Evolutionary conservation across 106 monocot species (phyloP).

Genomic region (Phalaenopsis aphrodite): DNA sequence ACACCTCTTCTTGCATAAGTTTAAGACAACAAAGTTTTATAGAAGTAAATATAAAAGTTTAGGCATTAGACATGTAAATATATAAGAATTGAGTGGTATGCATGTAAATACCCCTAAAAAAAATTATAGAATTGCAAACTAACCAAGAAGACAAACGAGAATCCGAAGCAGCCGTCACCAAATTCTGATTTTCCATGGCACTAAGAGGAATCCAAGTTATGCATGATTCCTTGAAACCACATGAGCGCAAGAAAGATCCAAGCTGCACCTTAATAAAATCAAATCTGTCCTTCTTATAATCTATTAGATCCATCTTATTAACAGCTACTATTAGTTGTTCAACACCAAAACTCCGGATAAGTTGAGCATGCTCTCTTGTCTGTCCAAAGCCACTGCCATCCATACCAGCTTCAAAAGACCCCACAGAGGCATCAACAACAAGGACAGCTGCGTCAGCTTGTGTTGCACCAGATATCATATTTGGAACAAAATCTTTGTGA

Average conservation of each 20-base stretch:
- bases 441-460: constrained; percentile 97
- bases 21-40: too few species aligned
- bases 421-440: constrained; percentile 81
- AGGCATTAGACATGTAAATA: too few species aligned
- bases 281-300: constrained; percentile 73
- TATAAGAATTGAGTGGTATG: too few species aligned
- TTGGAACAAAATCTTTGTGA: constrained; percentile 94
- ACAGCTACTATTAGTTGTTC: constrained; percentile 82
- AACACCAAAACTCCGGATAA: constrained; percentile 90
- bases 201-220: constrained; percentile 84
- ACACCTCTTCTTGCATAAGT: too few species aligned
- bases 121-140: constrained; percentile 16
- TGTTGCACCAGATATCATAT: constrained; percentile 90
- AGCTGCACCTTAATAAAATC: constrained; percentile 67
- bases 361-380: constrained; percentile 92
- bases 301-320: constrained; percentile 91
- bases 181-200: constrained; percentile 82
- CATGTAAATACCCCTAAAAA: too few species aligned
- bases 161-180: constrained; percentile 56
- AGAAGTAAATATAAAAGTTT: too few species aligned
- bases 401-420: constrained; percentile 97
- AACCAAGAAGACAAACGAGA: constrained; percentile 62
- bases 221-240: constrained; percentile 76
- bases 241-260: constrained; percentile 54
- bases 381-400: constrained; percentile 76